These are phyloP conservation scores for Starmerella davenportii DNA, from an alignment of 805 yeast genomes.

Conservation along the genomic window DNA sequence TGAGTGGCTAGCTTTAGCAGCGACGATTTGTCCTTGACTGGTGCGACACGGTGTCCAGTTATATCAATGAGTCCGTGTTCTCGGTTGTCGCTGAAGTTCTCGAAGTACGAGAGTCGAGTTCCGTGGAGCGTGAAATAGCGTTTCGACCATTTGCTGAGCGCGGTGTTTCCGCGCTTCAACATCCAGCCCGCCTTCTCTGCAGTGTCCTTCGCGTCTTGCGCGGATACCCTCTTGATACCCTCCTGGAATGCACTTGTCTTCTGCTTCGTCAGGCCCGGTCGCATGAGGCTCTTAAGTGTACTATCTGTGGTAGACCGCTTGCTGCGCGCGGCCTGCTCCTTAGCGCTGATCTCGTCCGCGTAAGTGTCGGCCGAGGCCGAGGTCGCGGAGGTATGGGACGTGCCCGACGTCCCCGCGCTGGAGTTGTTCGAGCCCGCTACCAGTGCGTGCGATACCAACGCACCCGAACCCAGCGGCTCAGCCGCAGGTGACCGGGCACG, in stretches of 20 bases:
- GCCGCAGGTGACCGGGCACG: too few species aligned
- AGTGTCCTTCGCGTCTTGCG: conserved; percentile 56
- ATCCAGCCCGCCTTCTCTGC: conserved; percentile 87
- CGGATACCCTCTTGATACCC: conserved; percentile 62
- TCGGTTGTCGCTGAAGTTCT: conserved; percentile 53
- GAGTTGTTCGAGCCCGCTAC: background rate
- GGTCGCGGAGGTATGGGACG: background rate
- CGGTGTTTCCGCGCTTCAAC: conserved; percentile 74
- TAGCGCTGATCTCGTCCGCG: conserved; percentile 1
- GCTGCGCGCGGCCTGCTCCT: conserved; percentile 1
- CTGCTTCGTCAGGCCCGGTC: conserved; percentile 20
- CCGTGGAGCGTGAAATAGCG: conserved; percentile 79
- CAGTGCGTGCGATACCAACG: background rate
- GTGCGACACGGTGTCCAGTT: conserved; percentile 81
- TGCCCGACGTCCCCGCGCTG: background rate
- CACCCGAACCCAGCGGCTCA: background rate
- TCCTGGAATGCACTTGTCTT: conserved; percentile 36
- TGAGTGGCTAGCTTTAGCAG: conserved; percentile 78
- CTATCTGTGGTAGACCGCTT: conserved; percentile 7
- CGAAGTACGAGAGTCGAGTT: conserved; percentile 77
- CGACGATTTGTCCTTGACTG: conserved; percentile 60
- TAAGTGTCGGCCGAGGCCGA: background rate
- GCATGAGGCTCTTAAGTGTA: conserved; percentile 18
- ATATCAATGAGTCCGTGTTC: conserved; percentile 92
- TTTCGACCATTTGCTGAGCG: conserved; percentile 82